A percentile compares a stretch with the other conserved stretches of the same genome.
phyloP scores from a whole-genome alignment of 305 asterid genomes.

The Ruellia speciosa region DNA sequence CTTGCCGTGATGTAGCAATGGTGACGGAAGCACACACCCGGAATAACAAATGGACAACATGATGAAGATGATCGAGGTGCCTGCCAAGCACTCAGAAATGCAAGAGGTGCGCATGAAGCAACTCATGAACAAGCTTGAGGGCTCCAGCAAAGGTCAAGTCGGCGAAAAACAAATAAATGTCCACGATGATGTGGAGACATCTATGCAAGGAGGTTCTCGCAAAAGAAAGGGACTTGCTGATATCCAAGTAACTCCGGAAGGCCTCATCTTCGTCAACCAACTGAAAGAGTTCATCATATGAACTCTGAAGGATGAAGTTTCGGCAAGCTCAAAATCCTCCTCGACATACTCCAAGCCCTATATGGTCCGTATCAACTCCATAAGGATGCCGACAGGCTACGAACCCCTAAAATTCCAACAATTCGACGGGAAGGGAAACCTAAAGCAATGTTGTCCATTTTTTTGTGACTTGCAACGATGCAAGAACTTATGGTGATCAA shows the following conservation, averaged over 20 bases:
- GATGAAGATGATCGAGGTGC: too few relatives aligned
- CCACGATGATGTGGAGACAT: too few relatives aligned
- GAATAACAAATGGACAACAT: too few relatives aligned
- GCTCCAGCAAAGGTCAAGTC: too few relatives aligned
- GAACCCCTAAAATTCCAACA: not conserved
- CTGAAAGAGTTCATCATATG: not conserved
- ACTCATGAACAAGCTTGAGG: too few relatives aligned
- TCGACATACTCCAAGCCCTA: not conserved
- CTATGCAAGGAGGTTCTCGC: too few relatives aligned
- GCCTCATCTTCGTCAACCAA: not conserved
- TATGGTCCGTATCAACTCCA: not conserved
- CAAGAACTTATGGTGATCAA: not conserved
- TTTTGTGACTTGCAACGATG: not conserved
- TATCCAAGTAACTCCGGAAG: not conserved
- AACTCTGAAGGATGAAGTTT: not conserved
- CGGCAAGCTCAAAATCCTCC: not conserved
- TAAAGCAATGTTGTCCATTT: not conserved
- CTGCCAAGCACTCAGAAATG: too few relatives aligned
- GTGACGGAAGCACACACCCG: too few relatives aligned
- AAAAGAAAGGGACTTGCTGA: not conserved
- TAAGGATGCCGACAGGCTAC: not conserved
- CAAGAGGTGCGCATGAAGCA: too few relatives aligned
- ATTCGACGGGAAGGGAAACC: not conserved
- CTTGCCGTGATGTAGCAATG: too few relatives aligned
- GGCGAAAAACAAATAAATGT: too few relatives aligned